A percentile compares a stretch with the other conserved stretches of the same genome.
Evolutionary conservation across 768 basidiomycete genomes (phyloP).

Genomic region (Cystobasidiopsis lactophilus): DNA sequence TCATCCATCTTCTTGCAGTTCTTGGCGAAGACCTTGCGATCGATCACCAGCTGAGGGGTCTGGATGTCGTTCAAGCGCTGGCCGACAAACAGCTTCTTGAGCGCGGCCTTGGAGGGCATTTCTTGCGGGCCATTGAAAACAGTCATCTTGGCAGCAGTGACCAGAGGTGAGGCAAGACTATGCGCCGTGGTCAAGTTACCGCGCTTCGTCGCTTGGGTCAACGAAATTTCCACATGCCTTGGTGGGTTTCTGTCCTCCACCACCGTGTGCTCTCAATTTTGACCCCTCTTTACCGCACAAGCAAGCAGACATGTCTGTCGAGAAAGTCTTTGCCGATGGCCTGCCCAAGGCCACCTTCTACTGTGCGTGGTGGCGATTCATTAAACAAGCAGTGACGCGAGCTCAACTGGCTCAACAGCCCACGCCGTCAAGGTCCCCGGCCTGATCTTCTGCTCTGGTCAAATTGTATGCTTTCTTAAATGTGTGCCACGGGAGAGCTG

Average conservation of each 20-base stretch:
- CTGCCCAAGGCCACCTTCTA: neutral
- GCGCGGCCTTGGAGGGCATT: neutral
- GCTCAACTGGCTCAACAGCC: too few species aligned
- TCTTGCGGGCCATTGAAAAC: neutral
- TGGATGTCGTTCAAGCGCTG: constrained; percentile 1
- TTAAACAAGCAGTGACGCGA: too few species aligned
- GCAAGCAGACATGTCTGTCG: too few species aligned
- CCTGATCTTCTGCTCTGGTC: neutral
- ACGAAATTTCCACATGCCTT: too few species aligned
- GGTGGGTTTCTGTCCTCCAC: too few species aligned
- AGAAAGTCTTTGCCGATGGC: neutral
- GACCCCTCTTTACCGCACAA: too few species aligned
- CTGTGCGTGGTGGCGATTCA: too few species aligned
- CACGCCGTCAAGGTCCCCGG: neutral
- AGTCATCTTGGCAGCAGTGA: neutral
- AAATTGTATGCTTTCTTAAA: neutral
- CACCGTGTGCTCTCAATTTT: too few species aligned
- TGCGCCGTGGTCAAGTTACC: neutral
- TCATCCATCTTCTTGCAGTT: constrained; percentile 8
- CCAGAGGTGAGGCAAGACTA: neutral
- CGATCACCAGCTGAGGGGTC: constrained; percentile 6
- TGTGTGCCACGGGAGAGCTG: neutral
- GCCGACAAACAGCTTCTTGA: neutral
- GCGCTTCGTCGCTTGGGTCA: too few species aligned
- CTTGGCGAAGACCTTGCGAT: neutral